Evolutionary conservation across 257 asterid species (phyloP).

Genomic region (Echium plantagineum): DNA sequence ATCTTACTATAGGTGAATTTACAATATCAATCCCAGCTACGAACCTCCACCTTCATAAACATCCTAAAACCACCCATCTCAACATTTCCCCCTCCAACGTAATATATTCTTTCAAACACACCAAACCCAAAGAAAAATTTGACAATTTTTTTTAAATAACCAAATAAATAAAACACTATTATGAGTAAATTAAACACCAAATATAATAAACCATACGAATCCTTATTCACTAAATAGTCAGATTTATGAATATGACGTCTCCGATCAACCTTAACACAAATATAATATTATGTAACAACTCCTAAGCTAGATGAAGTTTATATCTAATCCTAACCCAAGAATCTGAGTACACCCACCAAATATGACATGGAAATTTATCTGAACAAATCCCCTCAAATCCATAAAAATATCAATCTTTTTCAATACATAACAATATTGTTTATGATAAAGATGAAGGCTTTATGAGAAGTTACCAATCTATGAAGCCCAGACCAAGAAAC

Average conservation of each 20-base stretch:
- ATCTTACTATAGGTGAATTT: slow-evolving; percentile 14
- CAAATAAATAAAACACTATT: not conserved
- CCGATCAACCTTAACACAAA: too few relatives aligned
- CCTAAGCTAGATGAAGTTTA: not conserved
- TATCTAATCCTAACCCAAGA: not conserved
- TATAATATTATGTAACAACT: not conserved
- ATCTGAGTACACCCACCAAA: too few relatives aligned
- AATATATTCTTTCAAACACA: not conserved
- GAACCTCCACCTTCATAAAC: slow-evolving; percentile 30
- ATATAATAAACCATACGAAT: too few relatives aligned
- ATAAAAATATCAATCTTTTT: too few relatives aligned
- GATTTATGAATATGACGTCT: too few relatives aligned
- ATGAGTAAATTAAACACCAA: not conserved
- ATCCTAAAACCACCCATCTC: slow-evolving; percentile 14
- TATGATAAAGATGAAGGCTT: not conserved
- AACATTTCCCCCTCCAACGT: not conserved
- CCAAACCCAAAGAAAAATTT: not conserved
- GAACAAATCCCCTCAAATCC: not conserved
- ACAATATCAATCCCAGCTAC: slow-evolving; percentile 24
- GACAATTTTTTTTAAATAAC: not conserved
- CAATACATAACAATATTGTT: too few relatives aligned
- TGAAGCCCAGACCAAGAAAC: slow-evolving; percentile 8
- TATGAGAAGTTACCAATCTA: slow-evolving; percentile 7
- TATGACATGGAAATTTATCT: not conserved
- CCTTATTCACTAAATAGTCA: too few relatives aligned